phyloP scores from a whole-genome alignment of 441 rosid species.

The Pelargonium australe region DNA sequence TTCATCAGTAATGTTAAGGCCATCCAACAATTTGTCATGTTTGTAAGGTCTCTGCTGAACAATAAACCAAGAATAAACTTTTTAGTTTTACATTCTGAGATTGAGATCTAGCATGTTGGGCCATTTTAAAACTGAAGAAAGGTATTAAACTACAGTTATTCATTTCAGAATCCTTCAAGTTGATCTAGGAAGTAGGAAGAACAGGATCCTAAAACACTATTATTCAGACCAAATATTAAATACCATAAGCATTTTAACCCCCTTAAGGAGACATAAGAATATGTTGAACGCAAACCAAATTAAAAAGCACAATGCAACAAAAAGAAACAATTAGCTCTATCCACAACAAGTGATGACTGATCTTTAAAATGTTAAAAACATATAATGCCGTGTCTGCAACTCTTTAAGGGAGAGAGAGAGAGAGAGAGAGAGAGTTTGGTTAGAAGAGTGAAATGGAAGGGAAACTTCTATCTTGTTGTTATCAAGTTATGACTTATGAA shows the following conservation, averaged over 20 bases:
- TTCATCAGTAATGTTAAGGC: constrained; percentile 79
- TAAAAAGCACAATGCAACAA: neutral
- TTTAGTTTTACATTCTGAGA: neutral
- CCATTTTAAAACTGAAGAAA: neutral
- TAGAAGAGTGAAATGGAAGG: too few relatives aligned
- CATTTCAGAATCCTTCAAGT: neutral
- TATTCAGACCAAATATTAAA: too few relatives aligned
- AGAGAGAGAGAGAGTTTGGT: too few relatives aligned
- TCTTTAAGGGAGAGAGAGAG: too few relatives aligned
- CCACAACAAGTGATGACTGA: too few relatives aligned
- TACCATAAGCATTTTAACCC: too few relatives aligned
- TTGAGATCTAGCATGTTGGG: neutral
- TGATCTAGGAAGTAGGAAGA: too few relatives aligned
- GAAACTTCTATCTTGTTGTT: too few relatives aligned
- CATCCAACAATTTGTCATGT: constrained; percentile 53
- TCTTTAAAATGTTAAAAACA: too few relatives aligned
- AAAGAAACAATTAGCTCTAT: neutral
- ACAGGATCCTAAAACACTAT: too few relatives aligned
- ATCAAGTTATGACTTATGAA: too few relatives aligned
- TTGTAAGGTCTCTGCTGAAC: constrained; percentile 44
- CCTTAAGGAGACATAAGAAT: neutral
- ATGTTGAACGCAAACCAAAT: neutral
- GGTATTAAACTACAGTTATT: neutral
- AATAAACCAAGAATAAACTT: constrained; percentile 4
- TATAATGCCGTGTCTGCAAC: too few relatives aligned